These are phyloP conservation scores for Mediolabrus comicus DNA, from an alignment of 108 stramenopile species.

Conservation along the genomic window DNA sequence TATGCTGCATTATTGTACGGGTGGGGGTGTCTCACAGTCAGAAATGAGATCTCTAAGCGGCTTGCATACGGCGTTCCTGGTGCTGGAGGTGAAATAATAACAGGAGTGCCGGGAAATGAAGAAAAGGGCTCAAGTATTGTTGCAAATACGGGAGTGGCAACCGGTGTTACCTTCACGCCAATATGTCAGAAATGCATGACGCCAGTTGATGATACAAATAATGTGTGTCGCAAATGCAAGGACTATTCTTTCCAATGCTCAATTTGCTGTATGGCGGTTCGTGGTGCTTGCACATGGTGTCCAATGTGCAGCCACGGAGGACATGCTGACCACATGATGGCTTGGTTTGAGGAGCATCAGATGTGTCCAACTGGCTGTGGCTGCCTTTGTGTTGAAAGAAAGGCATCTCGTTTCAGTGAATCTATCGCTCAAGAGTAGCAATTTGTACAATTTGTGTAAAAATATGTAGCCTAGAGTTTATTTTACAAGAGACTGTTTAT, in stretches of 20 bases:
- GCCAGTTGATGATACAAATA: conserved; percentile 42
- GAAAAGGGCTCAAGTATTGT: background rate
- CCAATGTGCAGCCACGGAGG: conserved; percentile 56
- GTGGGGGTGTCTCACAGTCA: conserved; percentile 66
- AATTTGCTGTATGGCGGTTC: conserved; percentile 72
- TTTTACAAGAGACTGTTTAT: too few relatives aligned
- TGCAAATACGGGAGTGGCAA: conserved; percentile 23
- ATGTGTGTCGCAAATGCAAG: conserved; percentile 54
- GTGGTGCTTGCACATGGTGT: conserved; percentile 72
- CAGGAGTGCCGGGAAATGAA: background rate
- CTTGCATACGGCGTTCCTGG: conserved; percentile 43
- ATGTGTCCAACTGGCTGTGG: conserved; percentile 84
- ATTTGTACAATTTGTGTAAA: background rate
- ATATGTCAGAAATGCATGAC: conserved; percentile 53
- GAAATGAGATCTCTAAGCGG: conserved; percentile 74
- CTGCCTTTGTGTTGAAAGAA: conserved; percentile 23
- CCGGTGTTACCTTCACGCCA: conserved; percentile 49
- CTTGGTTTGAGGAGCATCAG: conserved; percentile 64
- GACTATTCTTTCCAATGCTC: conserved; percentile 74
- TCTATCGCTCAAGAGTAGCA: background rate
- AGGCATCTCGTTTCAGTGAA: background rate
- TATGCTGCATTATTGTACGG: conserved; percentile 70
- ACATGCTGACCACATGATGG: conserved; percentile 65
- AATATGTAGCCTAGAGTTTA: too few relatives aligned
- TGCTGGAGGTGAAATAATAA: conserved; percentile 22